Evolutionary conservation across 179 eudicot species (phyloP).

Genomic region (Silene coronaria): DNA sequence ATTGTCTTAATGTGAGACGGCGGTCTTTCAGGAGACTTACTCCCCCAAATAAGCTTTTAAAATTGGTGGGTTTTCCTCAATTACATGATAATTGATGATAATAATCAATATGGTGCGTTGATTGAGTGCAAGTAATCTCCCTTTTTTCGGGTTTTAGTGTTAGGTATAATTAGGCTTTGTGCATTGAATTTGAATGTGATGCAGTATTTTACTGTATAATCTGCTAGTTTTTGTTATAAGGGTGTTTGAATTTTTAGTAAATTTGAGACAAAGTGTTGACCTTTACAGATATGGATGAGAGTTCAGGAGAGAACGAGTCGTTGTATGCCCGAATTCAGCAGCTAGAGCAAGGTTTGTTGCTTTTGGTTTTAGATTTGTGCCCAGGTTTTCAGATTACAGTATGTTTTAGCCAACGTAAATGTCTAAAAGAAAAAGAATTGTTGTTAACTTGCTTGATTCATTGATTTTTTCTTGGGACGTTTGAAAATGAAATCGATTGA

Average conservation of each 20-base stretch:
- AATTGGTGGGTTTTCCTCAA: conserved; percentile 4
- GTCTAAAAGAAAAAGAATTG: neutral
- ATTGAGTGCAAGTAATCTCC: neutral
- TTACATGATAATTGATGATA: neutral
- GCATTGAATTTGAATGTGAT: neutral
- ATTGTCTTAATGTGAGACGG: too few relatives aligned
- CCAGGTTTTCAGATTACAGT: neutral
- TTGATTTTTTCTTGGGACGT: neutral
- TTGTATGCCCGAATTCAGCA: conserved; percentile 59
- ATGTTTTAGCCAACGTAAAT: neutral
- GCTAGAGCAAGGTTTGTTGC: conserved; percentile 61
- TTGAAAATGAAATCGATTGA: neutral
- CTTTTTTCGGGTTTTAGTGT: neutral
- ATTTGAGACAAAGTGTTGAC: neutral
- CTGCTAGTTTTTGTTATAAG: neutral
- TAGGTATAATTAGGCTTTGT: neutral
- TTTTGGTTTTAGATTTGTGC: conserved; percentile 4
- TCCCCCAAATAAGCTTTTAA: too few relatives aligned
- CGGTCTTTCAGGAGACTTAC: too few relatives aligned
- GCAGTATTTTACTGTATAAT: neutral
- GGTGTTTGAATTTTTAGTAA: neutral
- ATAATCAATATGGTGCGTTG: neutral
- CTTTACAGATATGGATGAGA: conserved; percentile 51
- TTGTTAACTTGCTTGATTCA: neutral
- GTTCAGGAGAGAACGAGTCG: conserved; percentile 40